Evolutionary conservation across 495 filamentous ascomycete genomes (phyloP), one percentile per base, ranked within the genome.

Genomic region (Trichoderma gamsii): DNA sequence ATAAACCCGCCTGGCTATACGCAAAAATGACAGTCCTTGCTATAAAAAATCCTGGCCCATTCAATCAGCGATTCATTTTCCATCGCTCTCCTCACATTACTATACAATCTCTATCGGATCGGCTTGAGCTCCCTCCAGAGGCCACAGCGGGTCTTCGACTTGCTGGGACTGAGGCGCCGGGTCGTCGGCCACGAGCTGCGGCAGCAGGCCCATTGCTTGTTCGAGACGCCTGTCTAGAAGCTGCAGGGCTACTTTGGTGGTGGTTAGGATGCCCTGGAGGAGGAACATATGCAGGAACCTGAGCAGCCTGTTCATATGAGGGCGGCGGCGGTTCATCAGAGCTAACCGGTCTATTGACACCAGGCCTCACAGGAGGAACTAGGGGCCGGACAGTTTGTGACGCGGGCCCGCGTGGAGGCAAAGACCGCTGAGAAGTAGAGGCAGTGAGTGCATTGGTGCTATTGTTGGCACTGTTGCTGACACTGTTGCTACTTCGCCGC

Each of bases 221-320:
- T 64, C 35, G 66, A 43, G 32, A 61, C 0, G 23, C 56, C 67
- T 66, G 69, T 46, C 69, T 66, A 21, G 66, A 52, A 25, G 32
- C 46, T 9, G 18, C 61, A 16, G 76, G 76, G 27, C 71, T 80
- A 66, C 81, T 81, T n/a, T 72, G 72, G 46, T 86, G 82, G 72
- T 82, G 81, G 35, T 79, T 81, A 0, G 90, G 85, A 68, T 86
- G 84, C 21, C 84, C 80, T 25, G 77, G 74, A 0, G 89, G 88
- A 4, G 89, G 87, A 13, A 86, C 78, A 70, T 92, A 93, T 7
- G 84, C 82, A 8, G 81, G 83, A 64, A 83, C 82, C 41, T 82
- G 85, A 0, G 90, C 84, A 9, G 90, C 89, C 79, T 93, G 89
- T 77, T 95, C 92, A 74, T 96, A 96, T 16, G 85, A 88, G 7